Evolutionary conservation across 345 rosid species (phyloP).

Genomic region (Dipteronia dyeriana): DNA sequence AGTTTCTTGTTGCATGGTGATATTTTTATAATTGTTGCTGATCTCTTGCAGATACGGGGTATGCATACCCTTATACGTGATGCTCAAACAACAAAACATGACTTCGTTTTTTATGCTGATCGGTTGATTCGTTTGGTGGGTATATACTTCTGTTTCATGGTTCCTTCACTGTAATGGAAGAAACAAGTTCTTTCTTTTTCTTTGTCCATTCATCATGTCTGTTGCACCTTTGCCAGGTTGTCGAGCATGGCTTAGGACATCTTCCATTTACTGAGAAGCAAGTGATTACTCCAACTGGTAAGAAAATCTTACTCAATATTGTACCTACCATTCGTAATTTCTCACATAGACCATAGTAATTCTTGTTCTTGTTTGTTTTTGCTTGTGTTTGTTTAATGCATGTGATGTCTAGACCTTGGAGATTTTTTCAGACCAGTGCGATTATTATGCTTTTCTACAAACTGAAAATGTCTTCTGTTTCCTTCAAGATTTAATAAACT

Average conservation of each 20-base stretch:
- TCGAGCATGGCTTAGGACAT: slow-evolving; percentile 98
- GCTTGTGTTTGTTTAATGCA: not conserved
- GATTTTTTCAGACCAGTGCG: not conserved
- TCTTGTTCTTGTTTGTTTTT: slow-evolving; percentile 1
- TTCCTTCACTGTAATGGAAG: slow-evolving; percentile 15
- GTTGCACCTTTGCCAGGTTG: slow-evolving; percentile 58
- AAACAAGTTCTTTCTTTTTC: not conserved
- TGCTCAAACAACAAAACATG: slow-evolving; percentile 89
- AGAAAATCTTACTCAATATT: slow-evolving; percentile 29
- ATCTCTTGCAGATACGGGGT: slow-evolving; percentile 81
- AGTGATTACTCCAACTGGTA: slow-evolving; percentile 96
- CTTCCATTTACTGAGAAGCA: slow-evolving; percentile 97
- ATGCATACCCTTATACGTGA: slow-evolving; percentile 99
- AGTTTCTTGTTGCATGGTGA: not conserved
- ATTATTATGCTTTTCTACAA: not conserved
- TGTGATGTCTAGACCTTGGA: not conserved
- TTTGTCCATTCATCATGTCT: slow-evolving; percentile 16
- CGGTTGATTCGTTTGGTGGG: slow-evolving; percentile 96
- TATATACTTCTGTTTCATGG: slow-evolving; percentile 17
- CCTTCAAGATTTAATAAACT: not conserved
- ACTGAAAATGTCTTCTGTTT: not conserved
- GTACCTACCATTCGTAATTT: not conserved
- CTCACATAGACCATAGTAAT: not conserved
- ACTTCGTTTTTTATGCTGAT: slow-evolving; percentile 93
- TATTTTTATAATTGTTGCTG: slow-evolving; percentile 8